These are phyloP conservation scores for Hemileia vastatrix DNA, from an alignment of 1,284 basidiomycete species.

Conservation along the genomic window DNA sequence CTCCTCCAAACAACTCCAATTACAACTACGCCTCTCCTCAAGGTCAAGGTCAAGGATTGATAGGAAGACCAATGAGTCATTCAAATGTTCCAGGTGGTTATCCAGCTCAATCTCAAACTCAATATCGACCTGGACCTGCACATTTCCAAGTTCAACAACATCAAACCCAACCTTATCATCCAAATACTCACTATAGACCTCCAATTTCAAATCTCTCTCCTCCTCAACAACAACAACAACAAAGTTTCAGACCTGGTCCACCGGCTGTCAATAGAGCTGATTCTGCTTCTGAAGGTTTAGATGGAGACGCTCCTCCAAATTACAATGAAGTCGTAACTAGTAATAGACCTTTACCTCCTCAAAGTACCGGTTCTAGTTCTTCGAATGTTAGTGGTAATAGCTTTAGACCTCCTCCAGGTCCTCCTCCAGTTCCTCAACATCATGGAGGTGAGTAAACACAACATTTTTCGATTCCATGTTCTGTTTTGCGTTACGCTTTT, in stretches of 20 bases:
- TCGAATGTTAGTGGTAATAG: neutral
- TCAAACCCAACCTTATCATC: neutral
- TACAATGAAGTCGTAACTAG: neutral
- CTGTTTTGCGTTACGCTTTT: too few species aligned
- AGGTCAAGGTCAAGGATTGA: too few species aligned
- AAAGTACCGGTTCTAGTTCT: neutral
- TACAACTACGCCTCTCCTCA: too few species aligned
- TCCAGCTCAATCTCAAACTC: too few species aligned
- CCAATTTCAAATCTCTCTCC: neutral
- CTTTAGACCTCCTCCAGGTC: neutral
- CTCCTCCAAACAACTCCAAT: too few species aligned
- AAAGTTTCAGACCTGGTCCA: neutral
- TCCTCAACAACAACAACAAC: too few species aligned
- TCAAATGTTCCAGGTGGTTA: too few species aligned
- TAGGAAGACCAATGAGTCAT: too few species aligned
- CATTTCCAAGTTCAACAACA: neutral
- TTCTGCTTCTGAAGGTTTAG: neutral
- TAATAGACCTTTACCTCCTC: neutral
- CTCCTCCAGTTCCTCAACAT: neutral
- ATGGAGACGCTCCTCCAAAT: neutral
- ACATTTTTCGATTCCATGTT: too few species aligned
- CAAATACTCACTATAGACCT: neutral
- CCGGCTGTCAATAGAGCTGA: neutral
- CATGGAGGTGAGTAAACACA: too few species aligned
- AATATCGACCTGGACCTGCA: neutral